Evolutionary conservation across 1,284 basidiomycete genomes (phyloP), one percentile per base, ranked within the genome.

Genomic region (Melanopsichium pennsylvanicum): DNA sequence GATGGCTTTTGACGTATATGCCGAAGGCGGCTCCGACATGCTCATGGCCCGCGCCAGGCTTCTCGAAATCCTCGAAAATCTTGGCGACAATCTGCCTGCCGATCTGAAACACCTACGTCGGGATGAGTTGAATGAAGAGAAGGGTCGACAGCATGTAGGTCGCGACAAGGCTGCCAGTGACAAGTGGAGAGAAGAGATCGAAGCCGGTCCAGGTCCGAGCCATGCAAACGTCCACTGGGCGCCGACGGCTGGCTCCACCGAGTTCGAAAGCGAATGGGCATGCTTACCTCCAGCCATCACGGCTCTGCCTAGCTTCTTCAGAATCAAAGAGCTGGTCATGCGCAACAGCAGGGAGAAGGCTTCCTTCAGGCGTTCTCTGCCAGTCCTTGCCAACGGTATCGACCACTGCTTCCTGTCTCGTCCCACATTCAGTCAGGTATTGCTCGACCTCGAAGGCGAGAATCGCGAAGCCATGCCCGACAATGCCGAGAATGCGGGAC

Each of bases 251-350:
- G 38, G 39, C 9, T 16, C 36, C 9, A 50, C 42, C 31, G 52
- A 63, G 10, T 57, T 63, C 27, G 60, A 63, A 19, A 29, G 22
- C 18, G 45, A 44, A 12, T 66, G 62, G 62, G 50, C 42, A n/a
- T 38, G 42, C 26, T 26, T 66, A 16, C 51, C 62, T 1, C n/a
- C 47, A 2, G 56, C 62, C 34, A 41, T 66, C 19, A 40, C 46
- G 2, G n/a, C 56, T 1, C 25, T 54, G 19, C 37, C 46, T n/a
- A 47, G 45, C 46, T 59, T 32, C 15, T 4, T 44, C 34, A 46
- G 36, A 15, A 32, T 66, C 33, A 54, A 55, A 26, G 29, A 49
- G 23, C 36, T 59, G 29, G 50, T 66, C 26, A 22, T 46, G 33
- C 35, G 38, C 35, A 45, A 54, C 35, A 38, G n/a, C 13, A 47